These are phyloP conservation scores for Eimeria zaria DNA, from an alignment of 169 alveolate genomes.

Conservation along the genomic window DNA sequence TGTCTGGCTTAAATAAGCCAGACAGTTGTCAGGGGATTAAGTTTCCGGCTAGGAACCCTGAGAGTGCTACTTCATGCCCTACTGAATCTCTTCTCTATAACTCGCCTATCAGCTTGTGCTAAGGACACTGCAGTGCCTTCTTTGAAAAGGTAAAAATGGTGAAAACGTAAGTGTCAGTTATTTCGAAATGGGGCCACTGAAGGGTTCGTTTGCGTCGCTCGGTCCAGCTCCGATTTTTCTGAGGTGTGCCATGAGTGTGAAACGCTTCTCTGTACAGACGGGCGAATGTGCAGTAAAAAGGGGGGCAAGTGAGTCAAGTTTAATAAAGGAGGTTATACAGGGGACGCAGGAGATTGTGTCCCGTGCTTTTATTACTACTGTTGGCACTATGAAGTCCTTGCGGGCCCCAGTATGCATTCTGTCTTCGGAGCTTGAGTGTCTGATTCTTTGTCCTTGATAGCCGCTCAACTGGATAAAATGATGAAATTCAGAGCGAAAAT, in stretches of 20 bases:
- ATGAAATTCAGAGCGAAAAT: background rate
- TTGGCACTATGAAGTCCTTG: background rate
- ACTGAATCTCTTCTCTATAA: background rate
- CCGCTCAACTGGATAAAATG: background rate
- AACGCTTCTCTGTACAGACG: background rate
- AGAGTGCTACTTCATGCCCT: background rate
- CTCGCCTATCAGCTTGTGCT: too few relatives aligned
- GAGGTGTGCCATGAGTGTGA: background rate
- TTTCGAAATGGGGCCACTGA: background rate
- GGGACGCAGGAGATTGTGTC: background rate
- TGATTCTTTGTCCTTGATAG: background rate
- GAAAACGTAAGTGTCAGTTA: background rate
- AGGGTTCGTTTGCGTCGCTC: background rate
- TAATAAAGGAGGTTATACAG: background rate
- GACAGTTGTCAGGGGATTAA: background rate
- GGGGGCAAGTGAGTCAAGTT: background rate
- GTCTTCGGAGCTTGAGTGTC: background rate
- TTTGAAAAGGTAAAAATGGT: too few relatives aligned
- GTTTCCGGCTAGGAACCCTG: background rate
- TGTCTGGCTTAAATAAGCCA: background rate
- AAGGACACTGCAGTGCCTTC: too few relatives aligned
- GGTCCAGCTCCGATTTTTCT: background rate
- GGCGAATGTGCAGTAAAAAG: background rate
- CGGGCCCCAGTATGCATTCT: background rate
- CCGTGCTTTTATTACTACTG: background rate